Evolutionary conservation across 441 rosid species (phyloP), one percentile per base, ranked within the genome.

Genomic region (Arabidopsis lyrata): DNA sequence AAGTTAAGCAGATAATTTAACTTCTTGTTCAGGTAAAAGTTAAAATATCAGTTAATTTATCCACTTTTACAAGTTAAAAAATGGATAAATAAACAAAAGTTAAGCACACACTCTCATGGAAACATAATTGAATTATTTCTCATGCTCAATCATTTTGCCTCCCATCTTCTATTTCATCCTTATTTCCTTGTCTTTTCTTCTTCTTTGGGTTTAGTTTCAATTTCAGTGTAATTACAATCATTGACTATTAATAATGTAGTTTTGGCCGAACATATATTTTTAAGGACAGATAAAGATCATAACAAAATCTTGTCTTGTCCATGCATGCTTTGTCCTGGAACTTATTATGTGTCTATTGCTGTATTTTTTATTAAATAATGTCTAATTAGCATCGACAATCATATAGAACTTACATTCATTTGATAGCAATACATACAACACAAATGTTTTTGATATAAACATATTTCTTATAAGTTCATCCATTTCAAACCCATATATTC

Each of bases 121-220:
- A 39, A 48, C 60, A 72, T 66, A 53, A 71, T 65, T 32, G 66
- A 70, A 34, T 32, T 16, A n/a, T 13, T 34, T 72, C 62, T 72
- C 73, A 77, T 77, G 80, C 80, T 77, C 81, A 77, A 77, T 77
- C 81, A 77, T 77, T 77, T 35, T 77, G 80, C 67, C 68, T 60
- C 80, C 80, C 73, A 77, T 64, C 41, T 15, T 76, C 29, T 39
- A 32, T 58, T 75, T 54, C 20, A 16, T 74, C 32, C 6, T 66
- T 42, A 16, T 34, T 9, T 8, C 15, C 18, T 44, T 32, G 8
- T 7, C 7, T 12, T 62, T 10, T 63, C 2, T 38, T 50, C 48
- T 66, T 56, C n/a, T 10, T 35, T 70, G 24, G 2, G 27, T 52
- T 50, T 58, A 64, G 67, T 70, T 64, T 58, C 76, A 63, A 57